phyloP scores from a whole-genome alignment of 148 eudicot species.

The Rhododendron ferrugineum region DNA sequence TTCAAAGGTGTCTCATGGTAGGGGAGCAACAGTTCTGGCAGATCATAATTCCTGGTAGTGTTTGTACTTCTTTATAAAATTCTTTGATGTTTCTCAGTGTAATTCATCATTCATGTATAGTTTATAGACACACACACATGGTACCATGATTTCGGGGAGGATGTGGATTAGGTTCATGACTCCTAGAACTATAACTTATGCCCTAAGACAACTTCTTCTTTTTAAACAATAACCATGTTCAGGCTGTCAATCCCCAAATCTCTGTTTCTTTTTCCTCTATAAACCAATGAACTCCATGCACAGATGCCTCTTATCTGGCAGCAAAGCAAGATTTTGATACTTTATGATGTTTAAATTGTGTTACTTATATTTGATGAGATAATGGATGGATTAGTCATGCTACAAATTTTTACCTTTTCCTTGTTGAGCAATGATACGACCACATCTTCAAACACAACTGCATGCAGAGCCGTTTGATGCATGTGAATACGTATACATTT shows the following conservation, averaged over 20 bases:
- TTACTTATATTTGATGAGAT: neutral
- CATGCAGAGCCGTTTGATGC: too few species aligned
- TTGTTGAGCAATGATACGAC: neutral
- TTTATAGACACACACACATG: constrained; percentile 17
- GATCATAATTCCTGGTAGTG: constrained; percentile 17
- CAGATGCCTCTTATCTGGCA: neutral
- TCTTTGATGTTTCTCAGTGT: constrained; percentile 4
- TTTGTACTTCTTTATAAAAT: neutral
- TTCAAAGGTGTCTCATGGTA: constrained; percentile 26
- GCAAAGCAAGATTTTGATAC: neutral
- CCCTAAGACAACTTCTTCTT: neutral
- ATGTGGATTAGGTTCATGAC: constrained; percentile 39
- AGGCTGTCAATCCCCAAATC: neutral
- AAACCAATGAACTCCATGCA: neutral
- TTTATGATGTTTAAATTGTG: neutral
- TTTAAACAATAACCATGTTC: neutral
- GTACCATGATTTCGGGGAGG: constrained; percentile 19
- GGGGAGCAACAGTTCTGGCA: constrained; percentile 27
- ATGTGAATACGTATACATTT: too few species aligned
- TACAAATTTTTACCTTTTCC: neutral
- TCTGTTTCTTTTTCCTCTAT: neutral
- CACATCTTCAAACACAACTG: too few species aligned
- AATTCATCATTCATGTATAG: neutral
- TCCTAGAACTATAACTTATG: neutral
- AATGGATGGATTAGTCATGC: neutral